phyloP scores from a whole-genome alignment of 2,329 filamentous ascomycete species.

The Pseudogymnoascus sp. region DNA sequence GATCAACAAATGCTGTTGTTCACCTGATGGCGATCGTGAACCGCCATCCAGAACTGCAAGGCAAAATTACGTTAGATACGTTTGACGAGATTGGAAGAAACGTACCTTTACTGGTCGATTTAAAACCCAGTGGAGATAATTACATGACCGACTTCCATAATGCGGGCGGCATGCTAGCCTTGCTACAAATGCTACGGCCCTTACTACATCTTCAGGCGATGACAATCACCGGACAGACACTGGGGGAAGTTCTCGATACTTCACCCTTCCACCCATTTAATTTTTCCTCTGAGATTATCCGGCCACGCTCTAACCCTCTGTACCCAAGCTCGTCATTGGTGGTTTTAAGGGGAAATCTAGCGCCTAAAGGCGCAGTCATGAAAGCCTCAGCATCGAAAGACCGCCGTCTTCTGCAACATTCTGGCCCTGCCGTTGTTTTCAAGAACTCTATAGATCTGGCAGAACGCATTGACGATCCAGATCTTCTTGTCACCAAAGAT shows the following conservation, averaged over 20 bases:
- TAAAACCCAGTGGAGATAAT: slow-evolving; percentile 45
- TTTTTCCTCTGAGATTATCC: slow-evolving; percentile 35
- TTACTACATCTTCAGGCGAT: slow-evolving; percentile 37
- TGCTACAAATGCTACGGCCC: slow-evolving; percentile 38
- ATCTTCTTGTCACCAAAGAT: slow-evolving; percentile 35
- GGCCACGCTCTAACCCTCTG: slow-evolving; percentile 36
- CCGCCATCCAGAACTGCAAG: slow-evolving; percentile 39
- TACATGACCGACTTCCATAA: slow-evolving; percentile 49
- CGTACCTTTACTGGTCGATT: slow-evolving; percentile 39
- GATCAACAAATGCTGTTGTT: slow-evolving; percentile 36
- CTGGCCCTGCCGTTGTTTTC: slow-evolving; percentile 40
- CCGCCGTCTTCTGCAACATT: slow-evolving; percentile 35
- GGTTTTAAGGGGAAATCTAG: slow-evolving; percentile 39
- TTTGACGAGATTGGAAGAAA: slow-evolving; percentile 40
- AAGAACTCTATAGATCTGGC: slow-evolving; percentile 39
- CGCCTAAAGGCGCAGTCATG: slow-evolving; percentile 39
- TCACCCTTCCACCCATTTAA: slow-evolving; percentile 34
- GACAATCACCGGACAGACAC: slow-evolving; percentile 39
- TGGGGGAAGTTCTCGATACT: slow-evolving; percentile 37
- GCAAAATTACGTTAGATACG: slow-evolving; percentile 36
- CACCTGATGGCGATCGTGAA: slow-evolving; percentile 39
- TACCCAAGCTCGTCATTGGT: slow-evolving; percentile 37
- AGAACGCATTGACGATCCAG: slow-evolving; percentile 36
- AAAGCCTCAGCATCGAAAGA: slow-evolving; percentile 44
- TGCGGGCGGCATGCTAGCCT: slow-evolving; percentile 41